A percentile compares a stretch with the other conserved stretches of the same genome.
Conservation (phyloP, 805 yeast genomes). For the Suhomyces vadensis region DNA sequence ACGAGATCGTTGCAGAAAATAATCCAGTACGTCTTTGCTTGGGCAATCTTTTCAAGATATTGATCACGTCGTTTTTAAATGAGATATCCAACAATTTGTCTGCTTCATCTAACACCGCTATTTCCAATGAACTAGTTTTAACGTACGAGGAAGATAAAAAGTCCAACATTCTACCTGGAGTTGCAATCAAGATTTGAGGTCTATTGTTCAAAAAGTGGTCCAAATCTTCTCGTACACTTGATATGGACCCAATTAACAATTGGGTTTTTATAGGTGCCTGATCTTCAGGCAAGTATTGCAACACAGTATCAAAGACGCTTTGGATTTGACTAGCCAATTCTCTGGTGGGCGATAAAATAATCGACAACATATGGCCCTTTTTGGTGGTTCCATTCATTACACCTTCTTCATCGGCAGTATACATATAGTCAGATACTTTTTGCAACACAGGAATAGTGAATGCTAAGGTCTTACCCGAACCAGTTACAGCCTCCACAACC, state of each 20-base stretch:
- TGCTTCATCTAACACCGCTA: slow-evolving; percentile 87
- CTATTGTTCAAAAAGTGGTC: slow-evolving; percentile 50
- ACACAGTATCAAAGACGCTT: slow-evolving; percentile 58
- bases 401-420: slow-evolving; percentile 21
- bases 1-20: slow-evolving; percentile 88
- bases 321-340: slow-evolving; percentile 72
- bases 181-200: slow-evolving; percentile 83
- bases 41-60: slow-evolving; percentile 70
- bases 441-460: slow-evolving; percentile 82
- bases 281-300: slow-evolving; percentile 58
- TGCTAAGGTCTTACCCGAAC: slow-evolving; percentile 97
- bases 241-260: slow-evolving; percentile 62
- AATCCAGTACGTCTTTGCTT: slow-evolving; percentile 92
- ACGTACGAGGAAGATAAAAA: slow-evolving; percentile 62
- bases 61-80: slow-evolving; percentile 66
- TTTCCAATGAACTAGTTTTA: slow-evolving; percentile 63
- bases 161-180: slow-evolving; percentile 88
- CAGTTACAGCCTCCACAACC: slow-evolving; percentile 95
- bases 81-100: slow-evolving; percentile 82
- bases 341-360: slow-evolving; percentile 74
- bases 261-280: slow-evolving; percentile 51
- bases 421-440: slow-evolving; percentile 46
- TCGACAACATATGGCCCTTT: slow-evolving; percentile 68
- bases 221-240: slow-evolving; percentile 69
- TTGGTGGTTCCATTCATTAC: slow-evolving; percentile 35